A percentile compares a stretch with the other conserved stretches of the same genome.
Evolutionary conservation across 768 basidiomycete species (phyloP).

Genomic region (Lactarius quietus): DNA sequence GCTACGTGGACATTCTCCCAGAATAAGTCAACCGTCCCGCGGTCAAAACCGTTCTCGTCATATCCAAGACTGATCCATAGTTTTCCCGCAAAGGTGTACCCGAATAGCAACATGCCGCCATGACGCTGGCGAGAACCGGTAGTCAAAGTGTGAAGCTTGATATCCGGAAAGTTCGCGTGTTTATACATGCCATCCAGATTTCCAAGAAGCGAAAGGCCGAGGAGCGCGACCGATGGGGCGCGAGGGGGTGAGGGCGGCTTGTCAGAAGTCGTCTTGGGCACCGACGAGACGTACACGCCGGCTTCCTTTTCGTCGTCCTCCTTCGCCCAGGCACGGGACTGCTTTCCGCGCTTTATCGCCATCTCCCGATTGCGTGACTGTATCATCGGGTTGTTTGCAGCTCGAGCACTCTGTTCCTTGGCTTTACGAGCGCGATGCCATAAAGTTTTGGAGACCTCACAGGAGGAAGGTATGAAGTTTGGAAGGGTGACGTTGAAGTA

Average conservation of each 20-base stretch:
- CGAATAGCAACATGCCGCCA: slow-evolving; percentile 79
- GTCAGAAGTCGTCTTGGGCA: slow-evolving; percentile 22
- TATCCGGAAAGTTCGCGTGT: slow-evolving; percentile 51
- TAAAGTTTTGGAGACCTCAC: slow-evolving; percentile 43
- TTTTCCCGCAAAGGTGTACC: slow-evolving; percentile 69
- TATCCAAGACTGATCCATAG: slow-evolving; percentile 80
- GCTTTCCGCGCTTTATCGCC: slow-evolving; percentile 57
- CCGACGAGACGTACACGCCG: slow-evolving; percentile 39
- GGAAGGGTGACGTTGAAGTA: slow-evolving; percentile 84
- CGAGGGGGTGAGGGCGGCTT: slow-evolving; percentile 17
- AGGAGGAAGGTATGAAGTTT: slow-evolving; percentile 54
- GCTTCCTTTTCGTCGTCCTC: slow-evolving; percentile 66
- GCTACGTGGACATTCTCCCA: slow-evolving; percentile 58
- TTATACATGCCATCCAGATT: slow-evolving; percentile 81
- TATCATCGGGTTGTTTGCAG: slow-evolving; percentile 60
- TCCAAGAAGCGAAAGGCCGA: slow-evolving; percentile 80
- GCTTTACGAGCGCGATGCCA: slow-evolving; percentile 73
- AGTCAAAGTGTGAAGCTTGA: slow-evolving; percentile 69
- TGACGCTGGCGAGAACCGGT: slow-evolving; percentile 80
- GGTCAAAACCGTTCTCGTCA: slow-evolving; percentile 71
- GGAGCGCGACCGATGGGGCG: slow-evolving; percentile 55
- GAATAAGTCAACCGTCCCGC: slow-evolving; percentile 55
- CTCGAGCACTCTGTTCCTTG: slow-evolving; percentile 62
- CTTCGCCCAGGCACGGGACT: slow-evolving; percentile 65
- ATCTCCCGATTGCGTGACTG: slow-evolving; percentile 59